Base-by-base conservation (phyloP, 1,284 basidiomycete genomes). In the Porogramme epimiltina region DNA sequence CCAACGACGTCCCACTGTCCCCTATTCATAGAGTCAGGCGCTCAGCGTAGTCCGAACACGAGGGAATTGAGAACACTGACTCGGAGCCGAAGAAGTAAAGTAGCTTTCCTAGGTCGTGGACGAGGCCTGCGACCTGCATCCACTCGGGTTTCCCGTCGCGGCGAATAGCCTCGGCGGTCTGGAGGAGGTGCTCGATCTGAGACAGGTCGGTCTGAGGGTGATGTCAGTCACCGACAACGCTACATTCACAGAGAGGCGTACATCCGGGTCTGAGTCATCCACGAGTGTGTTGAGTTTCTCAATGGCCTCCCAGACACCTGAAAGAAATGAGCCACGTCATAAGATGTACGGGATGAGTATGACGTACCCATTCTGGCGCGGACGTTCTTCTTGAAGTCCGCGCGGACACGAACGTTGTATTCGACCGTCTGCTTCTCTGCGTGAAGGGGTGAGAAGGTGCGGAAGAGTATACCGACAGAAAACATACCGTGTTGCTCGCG, bases 1-100 rank as follows among this genome's bases (percentile, higher is more conserved):
- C 89, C 92, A 31, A 94, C 93, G 45, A 95, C 92, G 59, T 94
- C 93, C 93, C 93, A 95, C 71, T 95, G 92, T 4, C 93, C 91
- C 43, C 80, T 77, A 39, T 53, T 58, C 8, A 8, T 18, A 25
- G 33, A 38, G 24, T 13, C 19, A 33, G 16, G 23, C 10, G 26
- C 43, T 54, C 42, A 55, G 53, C 43, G 33, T 19, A 46, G 39
- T 37, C 34, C 24, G 28, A 15, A 42, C 25, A 45, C 45, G 26
- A 38, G 20, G 13, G 28, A 13, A 31, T 31, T 6, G 8, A 13
- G 13, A 13, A 25, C n/a, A 67, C 70, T 58, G 54, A 73, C 72
- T 90, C 76, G 3, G 89, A 87, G 13, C 87, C 90, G 69, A 92
- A 92, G 61, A 94, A 79, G 68, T 84, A 82, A 15, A 94, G 72